Conservation (phyloP, 257 asterid genomes). For the Pogostemon cablin region DNA sequence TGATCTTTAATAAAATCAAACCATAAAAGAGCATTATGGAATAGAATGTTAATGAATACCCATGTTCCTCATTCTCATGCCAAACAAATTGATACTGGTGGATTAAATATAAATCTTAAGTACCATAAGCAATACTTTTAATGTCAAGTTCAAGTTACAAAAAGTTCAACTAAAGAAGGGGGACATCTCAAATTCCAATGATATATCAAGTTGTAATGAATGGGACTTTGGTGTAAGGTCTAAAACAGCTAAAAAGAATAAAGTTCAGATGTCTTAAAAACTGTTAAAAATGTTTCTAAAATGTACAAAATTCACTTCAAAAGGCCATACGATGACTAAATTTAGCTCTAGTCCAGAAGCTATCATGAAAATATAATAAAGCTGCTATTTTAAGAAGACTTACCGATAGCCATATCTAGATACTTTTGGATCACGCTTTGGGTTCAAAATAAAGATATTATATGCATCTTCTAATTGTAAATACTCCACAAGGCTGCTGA, state of each 20-base stretch:
- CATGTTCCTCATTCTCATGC: too few species aligned
- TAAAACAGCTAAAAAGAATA: slow-evolving; percentile 2
- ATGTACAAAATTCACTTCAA: slow-evolving; percentile 13
- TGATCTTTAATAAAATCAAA: too few species aligned
- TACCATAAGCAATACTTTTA: neutral
- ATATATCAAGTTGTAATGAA: slow-evolving; percentile 10
- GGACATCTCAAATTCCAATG: neutral
- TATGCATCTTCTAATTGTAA: slow-evolving; percentile 83
- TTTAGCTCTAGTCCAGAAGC: slow-evolving; percentile 29
- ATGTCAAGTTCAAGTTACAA: slow-evolving; percentile 8
- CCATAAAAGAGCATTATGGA: too few species aligned
- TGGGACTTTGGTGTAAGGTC: slow-evolving; percentile 13
- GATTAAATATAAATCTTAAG: too few species aligned
- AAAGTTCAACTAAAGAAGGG: slow-evolving; percentile 1
- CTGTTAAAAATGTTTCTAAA: neutral
- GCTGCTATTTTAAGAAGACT: slow-evolving; percentile 34
- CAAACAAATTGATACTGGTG: too few species aligned
- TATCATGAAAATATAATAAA: slow-evolving; percentile 12
- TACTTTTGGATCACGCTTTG: slow-evolving; percentile 68
- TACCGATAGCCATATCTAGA: slow-evolving; percentile 92
- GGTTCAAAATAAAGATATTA: slow-evolving; percentile 86
- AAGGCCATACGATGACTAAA: slow-evolving; percentile 52
- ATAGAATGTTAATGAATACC: too few species aligned
- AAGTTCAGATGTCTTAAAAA: slow-evolving; percentile 1
- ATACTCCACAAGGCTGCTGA: slow-evolving; percentile 92